Percentiles rank a stretch among this genome's conserved stretches.
Evolutionary conservation across 495 filamentous ascomycete genomes (phyloP).

Genomic region (Lichina pygmaea): DNA sequence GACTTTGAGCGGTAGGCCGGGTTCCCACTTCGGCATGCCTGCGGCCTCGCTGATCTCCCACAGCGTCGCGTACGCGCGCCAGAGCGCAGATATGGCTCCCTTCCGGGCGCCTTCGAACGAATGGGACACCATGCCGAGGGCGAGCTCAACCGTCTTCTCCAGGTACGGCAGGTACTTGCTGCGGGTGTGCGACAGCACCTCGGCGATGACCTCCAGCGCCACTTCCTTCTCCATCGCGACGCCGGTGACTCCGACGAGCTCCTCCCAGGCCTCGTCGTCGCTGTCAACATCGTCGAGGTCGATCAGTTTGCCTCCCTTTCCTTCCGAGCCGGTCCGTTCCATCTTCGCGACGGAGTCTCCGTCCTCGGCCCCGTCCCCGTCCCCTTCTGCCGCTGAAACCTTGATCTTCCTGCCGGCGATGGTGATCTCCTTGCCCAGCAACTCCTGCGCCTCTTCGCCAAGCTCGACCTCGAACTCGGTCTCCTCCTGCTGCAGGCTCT

Average conservation of each 20-base stretch:
- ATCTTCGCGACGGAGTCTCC: constrained; percentile 10
- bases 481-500: constrained; percentile 73
- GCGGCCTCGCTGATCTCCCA: constrained; percentile 67
- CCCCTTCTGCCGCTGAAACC: constrained; percentile 23
- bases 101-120: constrained; percentile 82
- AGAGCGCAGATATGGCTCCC: constrained; percentile 67
- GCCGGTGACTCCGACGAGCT: constrained; percentile 52
- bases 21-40: constrained; percentile 57
- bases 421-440: constrained; percentile 49
- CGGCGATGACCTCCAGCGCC: constrained; percentile 78
- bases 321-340: background rate
- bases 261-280: constrained; percentile 64
- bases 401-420: constrained; percentile 65
- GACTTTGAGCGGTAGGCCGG: constrained; percentile 61
- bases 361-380: constrained; percentile 9
- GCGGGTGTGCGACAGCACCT: constrained; percentile 67
- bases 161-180: constrained; percentile 60
- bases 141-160: constrained; percentile 63
- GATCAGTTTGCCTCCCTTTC: constrained; percentile 31
- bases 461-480: constrained; percentile 58
- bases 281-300: constrained; percentile 35
- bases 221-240: constrained; percentile 94
- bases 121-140: constrained; percentile 60
- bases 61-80: constrained; percentile 78
- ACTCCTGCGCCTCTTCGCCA: constrained; percentile 48